Percentiles rank a stretch among this genome's conserved stretches.
These are phyloP conservation scores for Botryotinia convoluta DNA, from an alignment of 2,329 filamentous ascomycete species.

Conservation along the genomic window DNA sequence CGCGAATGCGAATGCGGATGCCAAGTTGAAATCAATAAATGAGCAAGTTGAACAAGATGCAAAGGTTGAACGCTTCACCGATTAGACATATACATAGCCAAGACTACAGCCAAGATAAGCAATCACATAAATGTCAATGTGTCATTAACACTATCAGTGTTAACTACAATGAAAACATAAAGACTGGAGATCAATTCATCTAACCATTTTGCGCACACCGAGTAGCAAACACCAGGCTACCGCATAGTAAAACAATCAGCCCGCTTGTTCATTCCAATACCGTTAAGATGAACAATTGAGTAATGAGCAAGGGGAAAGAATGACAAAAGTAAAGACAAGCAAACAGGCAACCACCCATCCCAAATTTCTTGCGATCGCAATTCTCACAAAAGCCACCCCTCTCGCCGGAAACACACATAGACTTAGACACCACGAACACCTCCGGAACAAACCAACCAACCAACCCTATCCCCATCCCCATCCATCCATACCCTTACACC, in stretches of 20 bases:
- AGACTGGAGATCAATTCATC: neutral
- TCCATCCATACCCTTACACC: neutral
- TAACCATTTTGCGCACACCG: neutral
- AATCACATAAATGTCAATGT: neutral
- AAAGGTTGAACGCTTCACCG: neutral
- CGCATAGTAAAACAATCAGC: neutral
- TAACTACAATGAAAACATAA: neutral
- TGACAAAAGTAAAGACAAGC: neutral
- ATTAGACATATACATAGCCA: neutral
- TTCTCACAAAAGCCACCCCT: slow-evolving; percentile 12
- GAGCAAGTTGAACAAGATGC: neutral
- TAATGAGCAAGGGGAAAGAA: neutral
- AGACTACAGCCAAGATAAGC: neutral
- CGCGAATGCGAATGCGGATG: neutral
- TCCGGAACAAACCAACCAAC: neutral
- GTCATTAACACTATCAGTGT: neutral
- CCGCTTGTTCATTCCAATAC: neutral
- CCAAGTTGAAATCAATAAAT: neutral
- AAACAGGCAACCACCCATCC: slow-evolving; percentile 3
- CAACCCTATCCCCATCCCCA: neutral
- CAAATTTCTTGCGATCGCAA: slow-evolving; percentile 3
- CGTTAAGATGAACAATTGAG: neutral
- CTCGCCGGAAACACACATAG: neutral
- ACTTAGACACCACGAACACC: slow-evolving; percentile 9
- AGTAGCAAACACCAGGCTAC: neutral